Base-by-base conservation (phyloP, 176 grass and related monocot genomes). In the Aegilops sharonensis region DNA sequence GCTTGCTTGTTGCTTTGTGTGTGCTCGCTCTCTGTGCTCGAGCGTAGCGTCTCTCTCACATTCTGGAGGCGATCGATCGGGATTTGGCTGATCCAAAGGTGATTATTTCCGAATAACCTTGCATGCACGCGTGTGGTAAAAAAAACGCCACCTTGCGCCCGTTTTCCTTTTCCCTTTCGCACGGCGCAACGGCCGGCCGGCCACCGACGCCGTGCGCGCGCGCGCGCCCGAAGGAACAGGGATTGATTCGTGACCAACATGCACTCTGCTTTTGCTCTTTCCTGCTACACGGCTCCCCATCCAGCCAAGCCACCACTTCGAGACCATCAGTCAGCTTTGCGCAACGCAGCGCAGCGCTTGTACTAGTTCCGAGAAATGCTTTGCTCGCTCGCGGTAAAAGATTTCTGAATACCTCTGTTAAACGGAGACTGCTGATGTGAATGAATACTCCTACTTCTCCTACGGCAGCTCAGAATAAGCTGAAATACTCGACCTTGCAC, bases 1-100 rank as follows among this genome's bases (percentile, higher is more conserved):
- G 82, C 81, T 43, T 3, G 77, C 54, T 54, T 70, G 48, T 85
- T 87, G 81, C 81, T 75, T 88, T 88, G 69, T 42, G 32, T 30
- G 32, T 8, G 31, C 29, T 60, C 14, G 0, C 24, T 17, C 29
- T 36, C 35, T 14, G 6, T 62, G 9, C 8, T 0, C 43, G 24
- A 11, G 13, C 29, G 48, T 25, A 78, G 56, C 77, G 77, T 47
- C 42, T 14, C 65, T 15, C 40, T 11, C 57, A 36, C 36, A 77
- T 72, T 63, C 84, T 71, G 40, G 43, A 52, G 18, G 54, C 52
- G 52, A 20, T 20, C 39, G 69, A 72, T 83, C 36, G 72, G 81
- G 85, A 87, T 91, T 91, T 84, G 89, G 81, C 60, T 81, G 89
- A 91, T 91, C 85, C 64, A 84, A 91, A 91, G 77, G 85, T 47